Conservation (phyloP, 306 rosid species). For the Quillaja saponaria region DNA sequence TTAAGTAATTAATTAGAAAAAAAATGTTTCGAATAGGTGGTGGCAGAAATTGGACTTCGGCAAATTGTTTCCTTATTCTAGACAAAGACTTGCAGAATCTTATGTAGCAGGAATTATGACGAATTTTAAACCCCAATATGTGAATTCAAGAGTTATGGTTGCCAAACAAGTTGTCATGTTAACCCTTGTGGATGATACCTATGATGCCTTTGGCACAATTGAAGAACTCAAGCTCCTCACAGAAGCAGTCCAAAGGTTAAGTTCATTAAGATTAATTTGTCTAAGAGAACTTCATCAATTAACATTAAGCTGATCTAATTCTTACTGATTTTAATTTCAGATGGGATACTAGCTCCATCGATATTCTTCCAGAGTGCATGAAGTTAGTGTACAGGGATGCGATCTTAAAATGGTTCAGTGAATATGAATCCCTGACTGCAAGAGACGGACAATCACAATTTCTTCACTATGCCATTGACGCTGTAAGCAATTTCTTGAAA, state of each 20-base stretch:
- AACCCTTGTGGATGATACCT: constrained; percentile 41
- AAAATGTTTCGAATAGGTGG: constrained; percentile 42
- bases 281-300: too few relatives aligned
- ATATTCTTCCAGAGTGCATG: constrained; percentile 26
- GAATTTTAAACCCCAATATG: constrained; percentile 27
- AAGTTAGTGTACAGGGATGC: constrained; percentile 10
- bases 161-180: constrained; percentile 27
- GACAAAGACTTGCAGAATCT: constrained; percentile 40
- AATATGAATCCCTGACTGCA: not conserved
- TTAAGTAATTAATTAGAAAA: too few relatives aligned
- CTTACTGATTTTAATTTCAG: constrained; percentile 9
- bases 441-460: constrained; percentile 2
- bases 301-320: too few relatives aligned
- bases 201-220: constrained; percentile 41
- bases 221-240: constrained; percentile 49
- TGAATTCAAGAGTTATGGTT: constrained; percentile 22
- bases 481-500: not conserved
- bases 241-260: constrained; percentile 37
- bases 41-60: constrained; percentile 37
- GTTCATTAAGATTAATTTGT: not conserved
- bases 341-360: constrained; percentile 31
- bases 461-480: constrained; percentile 16
- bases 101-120: constrained; percentile 22
- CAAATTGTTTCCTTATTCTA: constrained; percentile 26
- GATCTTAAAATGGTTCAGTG: not conserved